Evolutionary conservation across 306 rosid genomes (phyloP).

Genomic region (Citrullus colocynthis): DNA sequence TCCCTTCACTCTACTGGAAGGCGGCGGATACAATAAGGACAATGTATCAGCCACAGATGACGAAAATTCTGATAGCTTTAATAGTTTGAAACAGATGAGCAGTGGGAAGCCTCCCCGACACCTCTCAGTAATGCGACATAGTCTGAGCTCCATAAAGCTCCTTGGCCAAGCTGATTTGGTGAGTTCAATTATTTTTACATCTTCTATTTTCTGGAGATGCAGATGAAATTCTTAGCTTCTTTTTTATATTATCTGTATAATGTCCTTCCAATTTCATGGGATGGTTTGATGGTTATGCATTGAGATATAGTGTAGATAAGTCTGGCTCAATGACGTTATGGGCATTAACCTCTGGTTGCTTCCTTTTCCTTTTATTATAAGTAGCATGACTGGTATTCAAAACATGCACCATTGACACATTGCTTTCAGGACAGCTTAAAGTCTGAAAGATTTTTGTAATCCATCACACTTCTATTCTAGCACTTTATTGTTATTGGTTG

Average conservation of each 20-base stretch:
- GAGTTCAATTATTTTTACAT: neutral
- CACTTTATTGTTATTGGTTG: neutral
- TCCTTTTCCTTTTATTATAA: neutral
- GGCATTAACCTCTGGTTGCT: neutral
- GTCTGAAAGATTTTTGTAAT: neutral
- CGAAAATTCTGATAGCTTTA: conserved; percentile 20
- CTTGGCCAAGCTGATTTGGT: conserved; percentile 37
- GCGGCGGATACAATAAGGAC: conserved; percentile 26
- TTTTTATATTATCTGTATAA: neutral
- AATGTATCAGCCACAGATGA: conserved; percentile 32
- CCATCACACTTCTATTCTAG: neutral
- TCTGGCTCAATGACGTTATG: neutral
- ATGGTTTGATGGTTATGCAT: neutral
- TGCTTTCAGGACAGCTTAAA: neutral
- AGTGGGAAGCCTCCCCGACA: conserved; percentile 59
- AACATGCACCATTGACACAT: neutral
- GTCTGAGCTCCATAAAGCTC: conserved; percentile 40
- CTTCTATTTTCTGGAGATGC: neutral
- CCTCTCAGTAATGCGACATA: conserved; percentile 33
- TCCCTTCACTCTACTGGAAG: conserved; percentile 32
- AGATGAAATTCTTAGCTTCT: neutral
- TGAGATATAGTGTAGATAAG: neutral
- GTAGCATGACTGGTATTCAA: neutral
- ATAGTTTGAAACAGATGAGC: conserved; percentile 22
- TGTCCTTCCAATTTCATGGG: neutral